Conservation (phyloP, 768 basidiomycete species). For the Boletus barrowsii region DNA sequence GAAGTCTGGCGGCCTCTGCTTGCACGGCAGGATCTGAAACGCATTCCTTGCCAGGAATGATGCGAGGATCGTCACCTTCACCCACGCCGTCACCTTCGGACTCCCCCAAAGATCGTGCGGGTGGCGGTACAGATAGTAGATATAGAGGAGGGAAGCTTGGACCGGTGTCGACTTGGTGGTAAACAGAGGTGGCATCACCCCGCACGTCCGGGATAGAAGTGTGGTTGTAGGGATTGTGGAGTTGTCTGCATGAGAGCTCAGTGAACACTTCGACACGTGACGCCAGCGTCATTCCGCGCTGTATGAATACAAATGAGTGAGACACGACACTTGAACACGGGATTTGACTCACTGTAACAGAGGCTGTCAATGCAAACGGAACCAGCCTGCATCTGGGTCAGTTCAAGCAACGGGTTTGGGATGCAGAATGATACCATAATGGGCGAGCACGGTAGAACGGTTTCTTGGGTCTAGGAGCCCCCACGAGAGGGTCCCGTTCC, state of each 20-base stretch:
- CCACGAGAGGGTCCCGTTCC: slow-evolving; percentile 35
- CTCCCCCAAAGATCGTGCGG: slow-evolving; percentile 8
- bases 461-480: slow-evolving; percentile 31
- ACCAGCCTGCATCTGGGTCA: slow-evolving; percentile 51
- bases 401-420: background rate
- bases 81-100: slow-evolving; percentile 26
- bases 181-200: background rate
- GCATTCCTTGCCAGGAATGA: slow-evolving; percentile 38
- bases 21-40: slow-evolving; percentile 55
- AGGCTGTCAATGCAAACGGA: slow-evolving; percentile 63
- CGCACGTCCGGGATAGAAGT: slow-evolving; percentile 9
- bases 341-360: slow-evolving; percentile 56
- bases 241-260: slow-evolving; percentile 64
- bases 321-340: background rate
- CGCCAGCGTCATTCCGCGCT: slow-evolving; percentile 80
- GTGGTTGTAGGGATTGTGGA: slow-evolving; percentile 47
- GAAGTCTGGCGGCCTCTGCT: slow-evolving; percentile 67
- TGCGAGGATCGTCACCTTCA: slow-evolving; percentile 39
- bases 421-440: slow-evolving; percentile 36
- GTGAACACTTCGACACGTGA: slow-evolving; percentile 80
- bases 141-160: slow-evolving; percentile 11
- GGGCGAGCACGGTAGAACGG: slow-evolving; percentile 51
- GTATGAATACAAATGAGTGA: slow-evolving; percentile 9
- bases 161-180: slow-evolving; percentile 1
- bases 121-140: slow-evolving; percentile 6